Evolutionary conservation across 805 yeast species (phyloP).

Genomic region (Cyberlindnera japonica): DNA sequence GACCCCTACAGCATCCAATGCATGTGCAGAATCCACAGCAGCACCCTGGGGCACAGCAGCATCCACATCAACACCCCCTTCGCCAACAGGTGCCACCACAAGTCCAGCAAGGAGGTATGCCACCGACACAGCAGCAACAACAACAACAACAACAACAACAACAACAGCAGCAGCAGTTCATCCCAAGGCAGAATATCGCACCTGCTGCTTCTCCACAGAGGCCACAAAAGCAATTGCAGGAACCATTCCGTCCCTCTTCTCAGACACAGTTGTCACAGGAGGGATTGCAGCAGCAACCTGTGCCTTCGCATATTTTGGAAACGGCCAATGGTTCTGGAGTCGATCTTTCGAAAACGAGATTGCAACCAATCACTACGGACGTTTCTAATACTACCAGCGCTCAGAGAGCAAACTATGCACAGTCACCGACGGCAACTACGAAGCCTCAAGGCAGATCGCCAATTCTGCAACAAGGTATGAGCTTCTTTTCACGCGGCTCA

Average conservation of each 20-base stretch:
- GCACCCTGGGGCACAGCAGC: conserved; percentile 20
- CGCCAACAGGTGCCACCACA: conserved; percentile 10
- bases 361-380: conserved; percentile 14
- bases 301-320: conserved; percentile 5
- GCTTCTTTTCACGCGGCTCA: conserved; percentile 29
- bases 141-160: conserved; percentile 6
- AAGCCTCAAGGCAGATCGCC: conserved; percentile 31
- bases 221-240: conserved; percentile 1
- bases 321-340: neutral
- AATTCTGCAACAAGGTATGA: conserved; percentile 35
- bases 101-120: neutral
- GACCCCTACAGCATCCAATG: conserved; percentile 7
- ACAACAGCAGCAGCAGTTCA: conserved; percentile 12
- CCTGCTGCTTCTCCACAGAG: neutral
- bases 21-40: conserved; percentile 4
- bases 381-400: conserved; percentile 10
- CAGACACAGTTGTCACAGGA: conserved; percentile 13
- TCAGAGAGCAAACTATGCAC: conserved; percentile 16
- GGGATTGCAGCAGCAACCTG: conserved; percentile 21
- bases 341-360: conserved; percentile 5
- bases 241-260: conserved; percentile 11
- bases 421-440: conserved; percentile 12
- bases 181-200: neutral
- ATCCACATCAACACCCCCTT: conserved; percentile 21
- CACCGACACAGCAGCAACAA: conserved; percentile 21